phyloP scores from a whole-genome alignment of 2,329 filamentous ascomycete species.

The Alternaria sp. region DNA sequence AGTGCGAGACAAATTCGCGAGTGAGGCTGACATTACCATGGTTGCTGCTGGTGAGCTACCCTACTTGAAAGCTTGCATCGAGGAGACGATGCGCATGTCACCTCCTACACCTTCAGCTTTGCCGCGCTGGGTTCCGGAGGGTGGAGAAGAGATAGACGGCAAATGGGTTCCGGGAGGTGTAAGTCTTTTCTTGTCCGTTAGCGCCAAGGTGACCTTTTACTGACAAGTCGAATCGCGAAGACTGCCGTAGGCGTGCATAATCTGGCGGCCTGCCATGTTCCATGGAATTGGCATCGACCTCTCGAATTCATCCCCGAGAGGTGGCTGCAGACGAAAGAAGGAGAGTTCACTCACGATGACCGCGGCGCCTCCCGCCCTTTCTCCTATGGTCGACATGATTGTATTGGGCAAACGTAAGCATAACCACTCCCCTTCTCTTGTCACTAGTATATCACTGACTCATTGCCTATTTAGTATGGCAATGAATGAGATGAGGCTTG shows the following conservation, averaged over 20 bases:
- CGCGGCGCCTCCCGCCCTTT: conserved; percentile 8
- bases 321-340: conserved; percentile 9
- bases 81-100: conserved; percentile 5
- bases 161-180: conserved; percentile 9
- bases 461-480: background rate
- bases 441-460: background rate
- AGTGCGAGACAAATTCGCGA: conserved; percentile 6
- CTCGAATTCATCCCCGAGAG: conserved; percentile 10
- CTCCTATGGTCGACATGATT: conserved; percentile 10
- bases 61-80: conserved; percentile 9
- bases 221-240: conserved; percentile 1
- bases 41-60: conserved; percentile 6
- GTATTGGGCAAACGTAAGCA: conserved; percentile 9
- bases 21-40: conserved; percentile 6
- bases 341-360: conserved; percentile 5
- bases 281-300: conserved; percentile 10
- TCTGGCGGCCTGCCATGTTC: conserved; percentile 4
- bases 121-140: conserved; percentile 8
- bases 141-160: conserved; percentile 9
- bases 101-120: conserved; percentile 8
- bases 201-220: background rate
- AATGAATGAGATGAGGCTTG: conserved; percentile 7
- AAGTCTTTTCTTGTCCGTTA: background rate
- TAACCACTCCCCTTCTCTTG: background rate
- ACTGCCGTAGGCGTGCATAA: conserved; percentile 9